A percentile compares a stretch with the other conserved stretches of the same genome.
Conservation (phyloP, 2,329 filamentous ascomycete genomes). For the Venturia aucupariae region DNA sequence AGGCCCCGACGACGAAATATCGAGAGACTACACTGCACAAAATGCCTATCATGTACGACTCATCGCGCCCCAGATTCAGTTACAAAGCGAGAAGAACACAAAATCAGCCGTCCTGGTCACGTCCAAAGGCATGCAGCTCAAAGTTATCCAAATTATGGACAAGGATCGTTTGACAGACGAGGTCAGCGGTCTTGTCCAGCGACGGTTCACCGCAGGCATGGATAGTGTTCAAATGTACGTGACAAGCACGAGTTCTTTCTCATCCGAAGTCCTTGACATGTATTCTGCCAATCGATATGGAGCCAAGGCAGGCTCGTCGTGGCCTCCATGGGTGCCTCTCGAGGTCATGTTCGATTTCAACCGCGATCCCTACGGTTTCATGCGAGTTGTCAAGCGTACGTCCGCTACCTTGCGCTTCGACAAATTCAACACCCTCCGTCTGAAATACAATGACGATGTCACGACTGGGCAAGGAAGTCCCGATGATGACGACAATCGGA, state of each 20-base stretch:
- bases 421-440: slow-evolving; percentile 92
- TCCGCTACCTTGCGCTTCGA: slow-evolving; percentile 91
- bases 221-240: slow-evolving; percentile 98
- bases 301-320: slow-evolving; percentile 70
- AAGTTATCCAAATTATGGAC: slow-evolving; percentile 96
- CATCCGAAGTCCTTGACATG: slow-evolving; percentile 74
- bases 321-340: slow-evolving; percentile 97
- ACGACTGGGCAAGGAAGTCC: slow-evolving; percentile 49
- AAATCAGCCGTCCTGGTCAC: slow-evolving; percentile 96
- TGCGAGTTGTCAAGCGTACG: slow-evolving; percentile 91
- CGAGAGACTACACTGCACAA: slow-evolving; percentile 78
- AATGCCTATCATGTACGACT: slow-evolving; percentile 92
- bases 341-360: slow-evolving; percentile 98
- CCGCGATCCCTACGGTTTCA: slow-evolving; percentile 92
- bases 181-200: slow-evolving; percentile 90
- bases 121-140: slow-evolving; percentile 95
- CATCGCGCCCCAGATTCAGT: slow-evolving; percentile 93
- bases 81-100: slow-evolving; percentile 96
- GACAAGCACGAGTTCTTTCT: slow-evolving; percentile 84
- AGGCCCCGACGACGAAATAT: slow-evolving; percentile 64
- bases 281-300: slow-evolving; percentile 94
- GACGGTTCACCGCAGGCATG: slow-evolving; percentile 88
- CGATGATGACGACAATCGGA: slow-evolving; percentile 62
- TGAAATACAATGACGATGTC: slow-evolving; percentile 96
- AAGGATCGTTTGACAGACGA: slow-evolving; percentile 85